Evolutionary conservation across 306 rosid genomes (phyloP).

Genomic region (Dalbergia oliveri): DNA sequence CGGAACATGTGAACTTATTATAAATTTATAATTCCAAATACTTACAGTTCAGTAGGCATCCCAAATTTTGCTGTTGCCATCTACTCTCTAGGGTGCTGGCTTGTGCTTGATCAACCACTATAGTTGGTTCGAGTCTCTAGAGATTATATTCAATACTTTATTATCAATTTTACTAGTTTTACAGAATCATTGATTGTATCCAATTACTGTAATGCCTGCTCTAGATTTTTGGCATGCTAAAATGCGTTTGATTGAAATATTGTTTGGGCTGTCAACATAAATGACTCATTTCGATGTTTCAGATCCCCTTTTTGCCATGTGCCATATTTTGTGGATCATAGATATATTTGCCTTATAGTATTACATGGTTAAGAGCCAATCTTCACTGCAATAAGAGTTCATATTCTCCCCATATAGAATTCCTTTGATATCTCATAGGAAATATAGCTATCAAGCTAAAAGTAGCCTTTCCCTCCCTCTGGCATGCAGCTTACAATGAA

Average conservation of each 20-base stretch:
- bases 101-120: not conserved
- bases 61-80: conserved; percentile 12
- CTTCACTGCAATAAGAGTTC: conserved; percentile 24
- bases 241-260: not conserved
- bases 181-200: not conserved
- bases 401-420: not conserved
- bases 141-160: not conserved
- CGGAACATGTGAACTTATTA: not conserved
- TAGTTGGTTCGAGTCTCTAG: not conserved
- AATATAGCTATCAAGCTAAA: conserved; percentile 23
- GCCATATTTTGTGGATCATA: not conserved
- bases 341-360: not conserved
- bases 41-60: not conserved
- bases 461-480: not conserved
- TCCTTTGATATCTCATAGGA: conserved; percentile 16
- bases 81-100: not conserved
- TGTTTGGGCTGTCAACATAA: conserved; percentile 10
- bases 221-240: conserved; percentile 9
- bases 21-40: not conserved
- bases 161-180: conserved; percentile 1
- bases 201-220: conserved; percentile 11
- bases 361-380: conserved; percentile 10
- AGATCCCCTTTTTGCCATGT: not conserved
- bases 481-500: conserved; percentile 68
- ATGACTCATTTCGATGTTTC: conserved; percentile 3